Evolutionary conservation across 495 filamentous ascomycete genomes (phyloP).

Genomic region (Tuber magnatum): DNA sequence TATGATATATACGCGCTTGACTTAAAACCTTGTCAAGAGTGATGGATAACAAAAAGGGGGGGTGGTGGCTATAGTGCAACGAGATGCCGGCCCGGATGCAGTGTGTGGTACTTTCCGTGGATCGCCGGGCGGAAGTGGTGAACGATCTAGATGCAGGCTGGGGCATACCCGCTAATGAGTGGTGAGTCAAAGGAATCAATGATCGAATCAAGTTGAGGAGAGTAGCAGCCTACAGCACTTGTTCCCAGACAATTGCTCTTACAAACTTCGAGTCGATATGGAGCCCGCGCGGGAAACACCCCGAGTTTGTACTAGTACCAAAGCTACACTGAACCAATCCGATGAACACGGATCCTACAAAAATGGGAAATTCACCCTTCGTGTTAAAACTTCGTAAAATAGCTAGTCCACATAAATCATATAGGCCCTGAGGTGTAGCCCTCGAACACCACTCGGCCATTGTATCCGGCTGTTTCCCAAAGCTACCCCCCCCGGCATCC

Average conservation of each 20-base stretch:
- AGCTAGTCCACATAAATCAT: neutral
- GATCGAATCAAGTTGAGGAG: neutral
- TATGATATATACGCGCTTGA: neutral
- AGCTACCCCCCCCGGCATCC: neutral
- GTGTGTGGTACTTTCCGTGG: neutral
- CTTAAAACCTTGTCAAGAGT: neutral
- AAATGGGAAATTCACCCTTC: neutral
- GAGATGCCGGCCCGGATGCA: neutral
- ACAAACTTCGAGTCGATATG: neutral
- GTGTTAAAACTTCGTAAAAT: neutral
- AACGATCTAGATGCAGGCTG: neutral
- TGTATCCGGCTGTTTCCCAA: neutral
- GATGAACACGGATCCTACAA: neutral
- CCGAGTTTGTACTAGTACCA: neutral
- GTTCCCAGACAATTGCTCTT: neutral
- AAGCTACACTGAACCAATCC: neutral
- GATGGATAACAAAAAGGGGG: neutral
- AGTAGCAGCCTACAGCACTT: neutral
- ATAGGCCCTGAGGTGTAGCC: neutral
- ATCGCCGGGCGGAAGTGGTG: neutral
- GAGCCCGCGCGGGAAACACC: neutral
- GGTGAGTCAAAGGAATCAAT: neutral
- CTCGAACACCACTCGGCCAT: neutral
- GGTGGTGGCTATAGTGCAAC: neutral
- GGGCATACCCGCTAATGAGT: too few species aligned